A percentile compares a stretch with the other conserved stretches of the same genome.
Conservation (phyloP, 371 early-diverging fungal genomes). For the Actinomortierella ambigua region DNA sequence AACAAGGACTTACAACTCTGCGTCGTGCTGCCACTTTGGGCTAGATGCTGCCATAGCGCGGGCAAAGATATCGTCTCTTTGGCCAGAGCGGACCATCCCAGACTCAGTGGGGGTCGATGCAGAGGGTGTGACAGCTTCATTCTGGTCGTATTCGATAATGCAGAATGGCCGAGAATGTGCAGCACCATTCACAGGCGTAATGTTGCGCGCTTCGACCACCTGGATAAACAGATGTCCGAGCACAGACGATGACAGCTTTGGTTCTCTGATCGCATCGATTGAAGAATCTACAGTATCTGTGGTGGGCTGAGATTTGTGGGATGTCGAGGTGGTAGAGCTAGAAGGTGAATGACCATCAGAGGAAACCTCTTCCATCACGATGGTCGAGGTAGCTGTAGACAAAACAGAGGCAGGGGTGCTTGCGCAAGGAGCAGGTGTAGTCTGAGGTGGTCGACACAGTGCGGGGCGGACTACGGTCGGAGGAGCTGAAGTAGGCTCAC, state of each 20-base stretch:
- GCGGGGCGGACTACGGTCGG: too few relatives aligned
- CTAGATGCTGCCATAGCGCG: conserved; percentile 51
- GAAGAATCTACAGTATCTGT: not conserved
- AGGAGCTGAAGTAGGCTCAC: too few relatives aligned
- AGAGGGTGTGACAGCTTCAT: conserved; percentile 50
- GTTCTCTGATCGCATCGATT: not conserved
- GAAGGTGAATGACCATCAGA: too few relatives aligned
- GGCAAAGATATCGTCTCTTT: conserved; percentile 47
- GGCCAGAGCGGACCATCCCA: conserved; percentile 10
- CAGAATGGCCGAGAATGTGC: conserved; percentile 54
- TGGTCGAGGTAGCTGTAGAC: not conserved
- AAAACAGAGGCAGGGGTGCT: too few relatives aligned
- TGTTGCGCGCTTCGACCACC: conserved; percentile 54
- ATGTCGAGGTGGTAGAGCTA: not conserved
- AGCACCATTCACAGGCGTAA: conserved; percentile 48
- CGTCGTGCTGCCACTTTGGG: conserved; percentile 72
- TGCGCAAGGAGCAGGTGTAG: too few relatives aligned
- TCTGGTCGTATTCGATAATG: conserved; percentile 54
- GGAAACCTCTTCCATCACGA: not conserved
- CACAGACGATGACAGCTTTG: conserved; percentile 11
- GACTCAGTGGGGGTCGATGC: conserved; percentile 28
- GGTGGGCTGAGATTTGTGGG: not conserved
- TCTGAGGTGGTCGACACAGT: too few relatives aligned
- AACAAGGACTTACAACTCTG: conserved; percentile 62
- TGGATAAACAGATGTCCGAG: conserved; percentile 34